phyloP scores from a whole-genome alignment of 495 filamentous ascomycete species.

The Penicillium antarcticum region DNA sequence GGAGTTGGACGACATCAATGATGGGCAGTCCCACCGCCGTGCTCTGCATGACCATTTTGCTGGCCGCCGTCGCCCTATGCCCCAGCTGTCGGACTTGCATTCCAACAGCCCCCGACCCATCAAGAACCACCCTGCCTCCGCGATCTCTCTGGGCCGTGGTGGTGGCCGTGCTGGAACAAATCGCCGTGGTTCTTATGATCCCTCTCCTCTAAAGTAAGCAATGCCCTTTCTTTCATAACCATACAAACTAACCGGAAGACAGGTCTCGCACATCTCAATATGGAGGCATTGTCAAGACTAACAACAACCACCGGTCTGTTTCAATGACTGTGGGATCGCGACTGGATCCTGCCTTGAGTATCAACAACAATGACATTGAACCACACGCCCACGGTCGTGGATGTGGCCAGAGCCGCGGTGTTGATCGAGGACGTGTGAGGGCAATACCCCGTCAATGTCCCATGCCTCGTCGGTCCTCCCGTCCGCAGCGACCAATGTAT shows the following conservation, averaged over 20 bases:
- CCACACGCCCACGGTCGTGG: background rate
- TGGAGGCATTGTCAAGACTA: no score
- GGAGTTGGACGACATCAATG: constrained; percentile 24
- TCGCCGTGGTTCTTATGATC: background rate
- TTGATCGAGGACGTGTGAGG: background rate
- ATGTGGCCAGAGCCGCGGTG: background rate
- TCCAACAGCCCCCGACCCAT: background rate
- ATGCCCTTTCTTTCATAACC: no score
- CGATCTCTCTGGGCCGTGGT: constrained; percentile 11
- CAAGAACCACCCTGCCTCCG: background rate
- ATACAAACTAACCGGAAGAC: no score
- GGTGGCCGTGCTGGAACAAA: constrained; percentile 17
- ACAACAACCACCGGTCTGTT: background rate
- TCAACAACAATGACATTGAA: constrained; percentile 10
- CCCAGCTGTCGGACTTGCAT: background rate
- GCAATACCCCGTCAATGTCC: background rate
- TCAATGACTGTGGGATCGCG: background rate
- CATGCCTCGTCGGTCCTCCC: background rate
- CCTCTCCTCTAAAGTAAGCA: background rate
- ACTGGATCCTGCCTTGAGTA: constrained; percentile 23
- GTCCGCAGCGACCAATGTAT: background rate
- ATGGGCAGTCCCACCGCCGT: constrained; percentile 37
- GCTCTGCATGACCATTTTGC: constrained; percentile 14
- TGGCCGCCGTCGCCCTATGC: constrained; percentile 1
- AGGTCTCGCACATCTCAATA: no score